A percentile compares a stretch with the other conserved stretches of the same genome.
Evolutionary conservation across 2,329 filamentous ascomycete species (phyloP).

Genomic region (Sphaerostilbella broomeana): DNA sequence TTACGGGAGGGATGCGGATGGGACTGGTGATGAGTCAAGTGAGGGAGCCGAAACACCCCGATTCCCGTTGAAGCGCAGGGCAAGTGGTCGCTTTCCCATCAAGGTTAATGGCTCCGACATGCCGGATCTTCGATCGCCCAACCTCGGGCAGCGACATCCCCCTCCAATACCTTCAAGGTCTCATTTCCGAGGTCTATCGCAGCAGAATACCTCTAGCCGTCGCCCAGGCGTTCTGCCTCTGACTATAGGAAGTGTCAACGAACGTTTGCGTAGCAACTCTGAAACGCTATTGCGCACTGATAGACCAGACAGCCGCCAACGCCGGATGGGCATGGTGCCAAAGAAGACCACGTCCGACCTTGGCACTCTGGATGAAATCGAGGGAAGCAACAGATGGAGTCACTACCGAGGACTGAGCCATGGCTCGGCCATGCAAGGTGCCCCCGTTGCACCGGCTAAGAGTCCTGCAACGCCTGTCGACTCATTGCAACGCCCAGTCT

Average conservation of each 20-base stretch:
- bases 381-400: conserved; percentile 58
- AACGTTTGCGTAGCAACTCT: conserved; percentile 60
- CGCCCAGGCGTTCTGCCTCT: conserved; percentile 66
- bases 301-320: conserved; percentile 47
- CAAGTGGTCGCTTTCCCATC: conserved; percentile 60
- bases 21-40: conserved; percentile 55
- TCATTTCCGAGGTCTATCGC: conserved; percentile 69
- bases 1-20: conserved; percentile 48
- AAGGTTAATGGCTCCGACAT: conserved; percentile 69
- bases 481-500: conserved; percentile 51
- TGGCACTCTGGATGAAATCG: conserved; percentile 55
- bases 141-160: conserved; percentile 55
- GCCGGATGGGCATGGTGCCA: conserved; percentile 59
- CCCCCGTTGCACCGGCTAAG: conserved; percentile 31
- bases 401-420: conserved; percentile 62
- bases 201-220: conserved; percentile 58
- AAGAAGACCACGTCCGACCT: conserved; percentile 49
- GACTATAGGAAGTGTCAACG: conserved; percentile 62
- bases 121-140: conserved; percentile 61
- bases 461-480: conserved; percentile 56
- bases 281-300: conserved; percentile 52
- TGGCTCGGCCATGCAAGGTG: conserved; percentile 60
- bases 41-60: conserved; percentile 78
- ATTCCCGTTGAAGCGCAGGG: conserved; percentile 55
- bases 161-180: conserved; percentile 72